Conservation (phyloP, 129 eudicot species). For the Lonicera japonica region DNA sequence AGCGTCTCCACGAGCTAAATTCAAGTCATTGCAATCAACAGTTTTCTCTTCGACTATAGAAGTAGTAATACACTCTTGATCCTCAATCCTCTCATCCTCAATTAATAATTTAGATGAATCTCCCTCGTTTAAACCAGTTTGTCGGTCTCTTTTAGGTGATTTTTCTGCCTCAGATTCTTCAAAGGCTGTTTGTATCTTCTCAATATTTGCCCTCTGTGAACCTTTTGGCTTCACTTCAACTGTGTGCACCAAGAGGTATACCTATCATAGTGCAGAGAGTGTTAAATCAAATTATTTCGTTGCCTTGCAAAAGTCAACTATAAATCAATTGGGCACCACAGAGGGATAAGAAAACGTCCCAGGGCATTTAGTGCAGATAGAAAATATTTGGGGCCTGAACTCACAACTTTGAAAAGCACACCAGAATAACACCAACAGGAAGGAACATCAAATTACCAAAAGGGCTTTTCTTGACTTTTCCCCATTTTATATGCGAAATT, state of each 20-base stretch:
- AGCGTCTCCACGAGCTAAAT: constrained; percentile 19
- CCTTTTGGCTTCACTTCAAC: constrained; percentile 53
- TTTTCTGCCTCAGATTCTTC: constrained; percentile 27
- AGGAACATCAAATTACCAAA: neutral
- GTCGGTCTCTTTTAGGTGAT: constrained; percentile 22
- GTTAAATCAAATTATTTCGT: constrained; percentile 7
- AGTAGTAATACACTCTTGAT: constrained; percentile 20
- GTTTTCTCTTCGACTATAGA: constrained; percentile 22
- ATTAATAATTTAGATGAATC: constrained; percentile 22
- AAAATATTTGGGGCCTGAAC: too few relatives aligned
- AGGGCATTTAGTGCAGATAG: too few relatives aligned
- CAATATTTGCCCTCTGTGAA: constrained; percentile 16
- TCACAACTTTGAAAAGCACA: neutral
- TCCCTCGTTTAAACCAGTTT: constrained; percentile 15
- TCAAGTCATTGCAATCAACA: constrained; percentile 35
- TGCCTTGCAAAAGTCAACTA: neutral
- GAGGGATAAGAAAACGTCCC: neutral
- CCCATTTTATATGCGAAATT: too few relatives aligned
- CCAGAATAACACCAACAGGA: neutral
- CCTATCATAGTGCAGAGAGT: constrained; percentile 40
- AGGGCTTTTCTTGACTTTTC: too few relatives aligned
- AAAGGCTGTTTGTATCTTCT: constrained; percentile 20
- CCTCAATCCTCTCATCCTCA: constrained; percentile 29
- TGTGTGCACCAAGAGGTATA: constrained; percentile 76
- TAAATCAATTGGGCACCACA: constrained; percentile 8